phyloP scores from a whole-genome alignment of 345 rosid genomes.

The Psidium friedrichsthalianum region DNA sequence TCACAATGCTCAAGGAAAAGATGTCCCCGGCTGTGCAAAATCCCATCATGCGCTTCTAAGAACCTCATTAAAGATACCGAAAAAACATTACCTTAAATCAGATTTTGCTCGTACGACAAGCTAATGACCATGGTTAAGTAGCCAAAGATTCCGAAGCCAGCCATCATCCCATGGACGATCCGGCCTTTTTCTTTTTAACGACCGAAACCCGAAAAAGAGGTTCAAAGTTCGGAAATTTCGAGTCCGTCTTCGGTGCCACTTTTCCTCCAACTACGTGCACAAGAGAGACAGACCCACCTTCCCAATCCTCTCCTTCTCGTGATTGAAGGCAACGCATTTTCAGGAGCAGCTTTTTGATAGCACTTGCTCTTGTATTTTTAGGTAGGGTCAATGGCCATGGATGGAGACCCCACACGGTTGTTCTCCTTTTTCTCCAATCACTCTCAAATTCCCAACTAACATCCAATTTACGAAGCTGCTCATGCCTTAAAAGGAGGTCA shows the following conservation, averaged over 20 bases:
- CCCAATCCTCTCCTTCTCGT: background rate
- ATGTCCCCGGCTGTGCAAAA: background rate
- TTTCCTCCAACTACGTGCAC: background rate
- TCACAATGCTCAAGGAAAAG: background rate
- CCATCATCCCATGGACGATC: background rate
- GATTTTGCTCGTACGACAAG: background rate
- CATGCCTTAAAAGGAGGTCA: no score
- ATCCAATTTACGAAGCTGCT: background rate
- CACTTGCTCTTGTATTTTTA: background rate
- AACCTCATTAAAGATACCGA: background rate
- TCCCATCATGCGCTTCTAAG: background rate
- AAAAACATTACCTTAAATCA: background rate
- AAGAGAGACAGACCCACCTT: background rate
- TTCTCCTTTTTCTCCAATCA: background rate
- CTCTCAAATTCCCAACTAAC: background rate
- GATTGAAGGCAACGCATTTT: background rate
- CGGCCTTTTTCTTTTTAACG: background rate
- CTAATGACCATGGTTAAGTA: background rate
- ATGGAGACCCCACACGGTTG: background rate
- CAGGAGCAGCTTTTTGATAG: background rate
- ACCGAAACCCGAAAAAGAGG: background rate
- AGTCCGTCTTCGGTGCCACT: background rate
- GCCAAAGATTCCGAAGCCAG: background rate
- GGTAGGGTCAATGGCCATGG: background rate
- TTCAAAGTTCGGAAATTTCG: background rate